phyloP scores from a whole-genome alignment of 345 rosid species.

The Reutealis trisperma region DNA sequence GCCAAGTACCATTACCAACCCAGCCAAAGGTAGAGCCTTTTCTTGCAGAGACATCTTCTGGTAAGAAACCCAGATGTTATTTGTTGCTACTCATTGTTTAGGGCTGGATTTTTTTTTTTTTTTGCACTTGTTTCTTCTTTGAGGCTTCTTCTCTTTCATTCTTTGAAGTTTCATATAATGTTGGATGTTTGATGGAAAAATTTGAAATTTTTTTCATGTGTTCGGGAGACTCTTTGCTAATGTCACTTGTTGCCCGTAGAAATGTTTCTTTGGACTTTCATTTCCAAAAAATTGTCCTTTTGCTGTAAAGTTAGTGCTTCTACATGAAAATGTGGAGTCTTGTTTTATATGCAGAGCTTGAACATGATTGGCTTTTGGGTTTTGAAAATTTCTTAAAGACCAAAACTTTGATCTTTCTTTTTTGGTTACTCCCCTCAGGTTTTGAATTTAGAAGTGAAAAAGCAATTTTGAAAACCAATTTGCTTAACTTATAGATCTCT shows the following conservation, averaged over 20 bases:
- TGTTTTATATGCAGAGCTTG: not conserved
- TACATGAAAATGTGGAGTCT: conserved; percentile 6
- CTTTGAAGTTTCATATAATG: not conserved
- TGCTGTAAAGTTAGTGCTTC: not conserved
- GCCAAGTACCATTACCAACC: not conserved
- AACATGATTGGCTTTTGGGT: conserved; percentile 4
- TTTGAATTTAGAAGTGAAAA: not conserved
- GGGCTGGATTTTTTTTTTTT: not conserved
- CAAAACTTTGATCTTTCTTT: not conserved
- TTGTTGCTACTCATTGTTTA: not conserved
- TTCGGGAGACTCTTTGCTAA: not conserved
- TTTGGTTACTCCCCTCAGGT: not conserved
- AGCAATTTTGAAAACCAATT: not conserved
- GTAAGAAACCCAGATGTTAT: conserved; percentile 5
- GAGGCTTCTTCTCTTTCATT: no score
- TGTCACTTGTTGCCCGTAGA: not conserved
- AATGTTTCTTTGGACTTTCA: not conserved
- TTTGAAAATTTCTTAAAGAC: not conserved
- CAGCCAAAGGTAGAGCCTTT: conserved; percentile 8
- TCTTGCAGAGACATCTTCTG: not conserved
- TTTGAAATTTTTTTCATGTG: not conserved
- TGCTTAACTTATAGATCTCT: conserved; percentile 4
- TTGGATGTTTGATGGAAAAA: not conserved
- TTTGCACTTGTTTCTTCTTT: not conserved
- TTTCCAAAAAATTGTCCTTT: not conserved